Evolutionary conservation across 768 basidiomycete species (phyloP), one percentile per base, ranked within the genome.

Genomic region (Paxillus involutus): DNA sequence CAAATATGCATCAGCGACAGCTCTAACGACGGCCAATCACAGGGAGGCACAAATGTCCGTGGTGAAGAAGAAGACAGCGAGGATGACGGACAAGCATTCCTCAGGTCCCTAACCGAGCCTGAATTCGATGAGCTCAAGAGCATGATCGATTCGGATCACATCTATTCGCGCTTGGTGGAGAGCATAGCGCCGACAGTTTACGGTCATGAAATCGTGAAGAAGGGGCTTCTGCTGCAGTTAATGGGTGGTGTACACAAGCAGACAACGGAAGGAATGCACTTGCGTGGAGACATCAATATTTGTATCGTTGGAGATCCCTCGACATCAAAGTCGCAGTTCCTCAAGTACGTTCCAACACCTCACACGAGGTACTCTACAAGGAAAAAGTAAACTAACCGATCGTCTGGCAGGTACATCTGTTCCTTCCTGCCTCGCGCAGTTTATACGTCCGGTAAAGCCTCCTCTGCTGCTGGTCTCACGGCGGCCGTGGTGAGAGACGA

Each of bases 221-320:
- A 99, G 69, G 97, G 97, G 12, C 78, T 99, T 33, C 75, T 98
- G 21, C 77, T 99, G 16, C 97, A 98, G 67, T 81, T 99, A 24
- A 96, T 99, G 94, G 95, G 97, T 21, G 97, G 97, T 21, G 96
- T 98, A 4, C 96, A 98, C 74, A 99, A 99, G 69, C 85, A 94
- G 67, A 98, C 96, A 1, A 76, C 80, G 0, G 97, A 98, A 70
- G 97, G 97, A 35, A 98, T 98, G 85, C 85, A 98, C 69, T 80
- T 98, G n/a, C 86, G 97, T 66, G 97, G 97, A 1, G 97, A 99
- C 65, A 89, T 99, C 69, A 98, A 98, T 61, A 95, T 99, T 49
- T 98, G 96, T 66, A 94, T 98, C 49, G 88, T 99, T 51, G 97
- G 97, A 35, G 97, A 98, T 66, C 97, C 97, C 0, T 91, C 89